Evolutionary conservation across 2,329 filamentous ascomycete species (phyloP), one percentile per base, ranked within the genome.

Genomic region (Colletotrichum navitas): DNA sequence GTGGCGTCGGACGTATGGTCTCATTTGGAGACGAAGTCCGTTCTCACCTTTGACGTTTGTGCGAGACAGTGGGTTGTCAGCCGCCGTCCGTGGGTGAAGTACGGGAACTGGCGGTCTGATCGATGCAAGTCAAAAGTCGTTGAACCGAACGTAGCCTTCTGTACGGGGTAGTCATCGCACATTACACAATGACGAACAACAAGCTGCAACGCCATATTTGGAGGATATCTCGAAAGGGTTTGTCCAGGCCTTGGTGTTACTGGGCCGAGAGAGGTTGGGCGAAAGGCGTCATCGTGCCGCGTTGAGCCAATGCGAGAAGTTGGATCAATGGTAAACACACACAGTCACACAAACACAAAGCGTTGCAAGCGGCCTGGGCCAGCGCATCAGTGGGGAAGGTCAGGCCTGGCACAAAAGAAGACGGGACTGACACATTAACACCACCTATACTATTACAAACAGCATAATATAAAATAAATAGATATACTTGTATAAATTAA

Each of bases 351-450:
- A 32, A 32, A 24, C 3, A 21, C 6, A 21, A n/a, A n/a, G 43
- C 24, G 24, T 49, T 18, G 60, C 59, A 69, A 64, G 36, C 69
- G 41, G 59, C 47, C 16, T 41, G 43, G 16, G 54, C 59, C 66
- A 64, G 65, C 59, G 26, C 65, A 71, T 63, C 59, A 51, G 69
- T 71, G 64, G 68, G 26, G 68, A 58, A 68, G 39, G 56, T 10
- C 16, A n/a, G 3, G 43, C n/a, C 43, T 39, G 14, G 12, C 12
- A 29, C 2, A 29, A 29, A 29, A 29, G 29, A 29, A 29, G 4
- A 29, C n/a, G n/a, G n/a, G n/a, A n/a, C n/a, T n/a, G n/a, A n/a
- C 29, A 29, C 29, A 29, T 29, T 29, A 29, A 29, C 29, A 29
- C 29, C 29, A 29, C 29, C 29, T 29, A 2, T 29, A 4, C 29